Evolutionary conservation across 148 eudicot genomes (phyloP).

Genomic region (Nepenthes gracilis): DNA sequence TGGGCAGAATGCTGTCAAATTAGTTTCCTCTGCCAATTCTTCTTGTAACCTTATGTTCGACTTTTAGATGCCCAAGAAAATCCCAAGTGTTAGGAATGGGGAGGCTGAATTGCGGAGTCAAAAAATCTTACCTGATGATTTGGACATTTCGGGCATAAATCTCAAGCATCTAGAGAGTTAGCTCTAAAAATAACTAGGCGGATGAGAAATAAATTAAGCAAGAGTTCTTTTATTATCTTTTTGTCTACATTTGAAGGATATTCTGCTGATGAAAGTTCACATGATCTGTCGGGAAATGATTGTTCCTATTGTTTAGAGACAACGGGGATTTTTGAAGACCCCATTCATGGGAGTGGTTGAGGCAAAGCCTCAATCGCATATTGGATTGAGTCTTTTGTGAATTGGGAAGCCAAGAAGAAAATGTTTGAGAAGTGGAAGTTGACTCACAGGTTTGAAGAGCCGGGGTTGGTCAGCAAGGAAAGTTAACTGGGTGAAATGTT

Average conservation of each 20-base stretch:
- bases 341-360: constrained; percentile 19
- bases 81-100: background rate
- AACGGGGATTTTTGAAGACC: constrained; percentile 23
- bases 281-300: constrained; percentile 47
- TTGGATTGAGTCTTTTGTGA: constrained; percentile 42
- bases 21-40: constrained; percentile 23
- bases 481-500: constrained; percentile 82
- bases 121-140: constrained; percentile 11
- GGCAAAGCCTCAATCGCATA: constrained; percentile 23
- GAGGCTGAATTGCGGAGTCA: constrained; percentile 14
- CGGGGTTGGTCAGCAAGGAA: constrained; percentile 29
- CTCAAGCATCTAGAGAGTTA: constrained; percentile 44
- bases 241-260: constrained; percentile 38
- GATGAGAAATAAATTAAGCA: constrained; percentile 27
- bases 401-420: constrained; percentile 68
- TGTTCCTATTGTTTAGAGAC: constrained; percentile 52
- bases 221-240: constrained; percentile 17
- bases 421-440: constrained; percentile 80
- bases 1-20: constrained; percentile 19
- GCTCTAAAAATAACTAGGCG: constrained; percentile 48
- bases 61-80: constrained; percentile 3
- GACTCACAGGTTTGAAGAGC: constrained; percentile 38
- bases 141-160: constrained; percentile 20
- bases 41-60: constrained; percentile 14
- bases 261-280: constrained; percentile 70